Percentiles rank a stretch among this genome's conserved stretches.
These are phyloP conservation scores for Lepraria neglecta DNA, from an alignment of 495 filamentous ascomycete species.

Conservation along the genomic window DNA sequence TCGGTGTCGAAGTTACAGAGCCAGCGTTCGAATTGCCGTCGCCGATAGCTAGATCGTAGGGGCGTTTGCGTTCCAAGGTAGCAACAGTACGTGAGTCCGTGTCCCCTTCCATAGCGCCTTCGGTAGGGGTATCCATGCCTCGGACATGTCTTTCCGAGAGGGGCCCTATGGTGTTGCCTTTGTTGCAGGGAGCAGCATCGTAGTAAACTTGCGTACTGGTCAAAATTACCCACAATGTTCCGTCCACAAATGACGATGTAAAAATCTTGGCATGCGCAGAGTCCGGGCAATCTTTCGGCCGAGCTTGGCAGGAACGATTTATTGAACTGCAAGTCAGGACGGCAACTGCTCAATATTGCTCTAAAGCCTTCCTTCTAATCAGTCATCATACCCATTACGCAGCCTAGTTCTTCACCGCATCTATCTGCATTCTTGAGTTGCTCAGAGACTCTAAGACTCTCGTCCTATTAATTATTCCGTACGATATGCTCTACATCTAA, in stretches of 20 bases:
- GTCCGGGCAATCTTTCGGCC: conserved; percentile 7
- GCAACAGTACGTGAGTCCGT: conserved; percentile 16
- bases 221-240: no score
- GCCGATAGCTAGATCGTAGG: neutral
- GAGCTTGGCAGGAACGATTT: conserved; percentile 9
- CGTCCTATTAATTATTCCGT: neutral
- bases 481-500: conserved; percentile 15
- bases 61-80: conserved; percentile 13
- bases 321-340: no score
- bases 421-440: conserved; percentile 4
- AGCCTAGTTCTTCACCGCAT: conserved; percentile 3
- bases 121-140: conserved; percentile 2
- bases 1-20: conserved; percentile 15
- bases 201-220: no score
- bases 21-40: conserved; percentile 1
- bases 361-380: neutral
- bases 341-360: no score
- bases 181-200: neutral
- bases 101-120: neutral
- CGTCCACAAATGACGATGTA: no score
- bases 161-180: neutral
- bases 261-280: neutral
- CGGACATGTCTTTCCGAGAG: neutral
- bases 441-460: neutral
- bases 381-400: neutral